Conservation (phyloP, 2,329 filamentous ascomycete genomes). For the Fusarium tuaranense region DNA sequence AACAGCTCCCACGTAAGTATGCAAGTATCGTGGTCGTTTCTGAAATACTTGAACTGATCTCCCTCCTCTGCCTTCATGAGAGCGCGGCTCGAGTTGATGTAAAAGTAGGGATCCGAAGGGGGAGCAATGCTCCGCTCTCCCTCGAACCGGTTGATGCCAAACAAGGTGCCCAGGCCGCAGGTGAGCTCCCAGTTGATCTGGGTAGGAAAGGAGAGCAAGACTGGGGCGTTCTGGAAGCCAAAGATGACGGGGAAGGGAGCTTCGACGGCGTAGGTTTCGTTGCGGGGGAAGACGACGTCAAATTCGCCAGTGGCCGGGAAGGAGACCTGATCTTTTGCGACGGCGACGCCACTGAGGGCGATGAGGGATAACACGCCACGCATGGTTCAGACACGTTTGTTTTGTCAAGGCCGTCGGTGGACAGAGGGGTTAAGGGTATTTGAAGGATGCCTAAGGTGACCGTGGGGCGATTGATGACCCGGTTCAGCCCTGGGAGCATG, state of each 20-base stretch:
- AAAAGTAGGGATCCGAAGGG: slow-evolving; percentile 14
- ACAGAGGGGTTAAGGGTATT: background rate
- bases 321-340: slow-evolving; percentile 13
- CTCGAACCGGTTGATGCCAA: slow-evolving; percentile 16
- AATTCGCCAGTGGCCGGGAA: slow-evolving; percentile 28
- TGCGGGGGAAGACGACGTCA: slow-evolving; percentile 24
- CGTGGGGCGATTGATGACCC: slow-evolving; percentile 8
- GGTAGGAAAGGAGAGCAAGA: slow-evolving; percentile 19
- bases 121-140: slow-evolving; percentile 14
- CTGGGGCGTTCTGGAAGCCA: slow-evolving; percentile 27
- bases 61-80: slow-evolving; percentile 15
- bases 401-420: background rate
- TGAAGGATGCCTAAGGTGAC: background rate
- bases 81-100: slow-evolving; percentile 23
- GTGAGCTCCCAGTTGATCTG: slow-evolving; percentile 22
- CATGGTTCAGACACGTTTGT: background rate
- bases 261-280: slow-evolving; percentile 30
- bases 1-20: slow-evolving; percentile 20
- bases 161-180: slow-evolving; percentile 18
- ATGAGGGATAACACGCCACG: background rate
- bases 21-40: slow-evolving; percentile 19
- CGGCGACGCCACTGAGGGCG: background rate
- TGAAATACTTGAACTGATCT: slow-evolving; percentile 27
- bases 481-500: slow-evolving; percentile 16
- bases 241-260: slow-evolving; percentile 30